A percentile compares a stretch with the other conserved stretches of the same genome.
These are phyloP conservation scores for Podaxis sp. DNA, from an alignment of 768 basidiomycete genomes.

Conservation along the genomic window DNA sequence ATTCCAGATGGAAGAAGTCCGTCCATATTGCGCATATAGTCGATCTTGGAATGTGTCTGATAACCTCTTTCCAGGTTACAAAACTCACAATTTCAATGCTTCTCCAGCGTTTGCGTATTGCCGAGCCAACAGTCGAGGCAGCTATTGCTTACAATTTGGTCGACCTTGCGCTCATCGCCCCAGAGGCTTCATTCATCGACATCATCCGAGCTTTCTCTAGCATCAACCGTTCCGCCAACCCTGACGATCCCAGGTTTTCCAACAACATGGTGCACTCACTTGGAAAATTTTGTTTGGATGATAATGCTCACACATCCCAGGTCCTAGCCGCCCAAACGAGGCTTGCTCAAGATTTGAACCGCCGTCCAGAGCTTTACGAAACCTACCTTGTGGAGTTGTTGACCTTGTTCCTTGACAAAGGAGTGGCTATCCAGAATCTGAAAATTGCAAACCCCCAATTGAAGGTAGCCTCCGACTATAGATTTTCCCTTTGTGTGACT, in stretches of 20 bases:
- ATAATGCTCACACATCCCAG: slow-evolving; percentile 28
- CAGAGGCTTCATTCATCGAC: slow-evolving; percentile 73
- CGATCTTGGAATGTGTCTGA: not conserved
- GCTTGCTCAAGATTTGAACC: slow-evolving; percentile 73
- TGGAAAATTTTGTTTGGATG: not conserved
- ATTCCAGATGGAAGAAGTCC: slow-evolving; percentile 79
- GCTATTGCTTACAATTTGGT: slow-evolving; percentile 91
- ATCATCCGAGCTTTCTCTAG: slow-evolving; percentile 80
- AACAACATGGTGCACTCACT: slow-evolving; percentile 71
- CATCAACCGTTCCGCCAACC: slow-evolving; percentile 83
- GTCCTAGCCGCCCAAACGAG: slow-evolving; percentile 89
- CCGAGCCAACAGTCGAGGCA: slow-evolving; percentile 86
- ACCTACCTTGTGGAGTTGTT: slow-evolving; percentile 82
- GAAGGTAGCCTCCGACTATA: slow-evolving; percentile 42
- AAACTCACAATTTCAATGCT: slow-evolving; percentile 90
- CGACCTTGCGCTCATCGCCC: slow-evolving; percentile 78
- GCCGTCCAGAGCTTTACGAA: slow-evolving; percentile 73
- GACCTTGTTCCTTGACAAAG: slow-evolving; percentile 85
- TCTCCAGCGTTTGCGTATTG: slow-evolving; percentile 77
- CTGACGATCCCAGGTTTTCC: slow-evolving; percentile 83
- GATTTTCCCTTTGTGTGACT: not conserved
- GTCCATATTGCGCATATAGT: not conserved
- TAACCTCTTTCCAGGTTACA: slow-evolving; percentile 50
- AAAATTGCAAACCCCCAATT: slow-evolving; percentile 61
- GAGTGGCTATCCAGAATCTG: slow-evolving; percentile 82